Conservation (phyloP, 2,329 filamentous ascomycete species). For the Colletotrichum sp. region DNA sequence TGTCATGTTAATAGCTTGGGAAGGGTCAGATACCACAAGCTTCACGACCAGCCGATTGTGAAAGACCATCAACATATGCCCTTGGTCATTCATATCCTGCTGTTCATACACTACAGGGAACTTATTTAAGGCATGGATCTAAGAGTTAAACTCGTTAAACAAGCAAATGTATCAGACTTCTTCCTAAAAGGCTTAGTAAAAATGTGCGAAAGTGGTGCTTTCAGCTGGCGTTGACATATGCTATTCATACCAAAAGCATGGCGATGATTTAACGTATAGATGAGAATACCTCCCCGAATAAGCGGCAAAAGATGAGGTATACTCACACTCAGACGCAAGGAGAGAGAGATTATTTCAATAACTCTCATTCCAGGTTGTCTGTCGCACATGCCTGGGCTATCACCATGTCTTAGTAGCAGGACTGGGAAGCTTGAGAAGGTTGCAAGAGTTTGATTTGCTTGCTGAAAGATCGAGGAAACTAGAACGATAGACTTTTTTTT, state of each 20-base stretch:
- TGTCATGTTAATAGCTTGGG: no score
- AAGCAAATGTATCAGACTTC: no score
- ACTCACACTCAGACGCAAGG: fast-evolving
- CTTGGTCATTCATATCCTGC: background rate
- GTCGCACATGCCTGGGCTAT: background rate
- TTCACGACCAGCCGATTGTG: no score
- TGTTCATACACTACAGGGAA: fast-evolving
- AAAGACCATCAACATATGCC: fast-evolving
- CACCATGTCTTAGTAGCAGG: fast-evolving
- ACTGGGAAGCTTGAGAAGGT: background rate
- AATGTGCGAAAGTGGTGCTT: no score
- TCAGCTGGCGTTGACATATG: no score
- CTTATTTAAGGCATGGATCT: background rate
- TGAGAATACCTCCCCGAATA: background rate
- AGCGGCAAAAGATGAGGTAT: background rate
- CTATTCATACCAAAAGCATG: background rate
- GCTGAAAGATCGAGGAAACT: no score
- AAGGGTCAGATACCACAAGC: no score
- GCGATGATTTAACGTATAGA: background rate
- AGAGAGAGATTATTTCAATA: no score
- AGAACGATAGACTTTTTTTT: no score
- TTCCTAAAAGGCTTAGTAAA: no score
- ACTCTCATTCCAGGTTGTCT: background rate
- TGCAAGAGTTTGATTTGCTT: no score
- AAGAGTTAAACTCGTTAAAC: fast-evolving